Evolutionary conservation across 352 stramenopile genomes (phyloP), one percentile per base, ranked within the genome.

Genomic region (Phytophthora constricta): DNA sequence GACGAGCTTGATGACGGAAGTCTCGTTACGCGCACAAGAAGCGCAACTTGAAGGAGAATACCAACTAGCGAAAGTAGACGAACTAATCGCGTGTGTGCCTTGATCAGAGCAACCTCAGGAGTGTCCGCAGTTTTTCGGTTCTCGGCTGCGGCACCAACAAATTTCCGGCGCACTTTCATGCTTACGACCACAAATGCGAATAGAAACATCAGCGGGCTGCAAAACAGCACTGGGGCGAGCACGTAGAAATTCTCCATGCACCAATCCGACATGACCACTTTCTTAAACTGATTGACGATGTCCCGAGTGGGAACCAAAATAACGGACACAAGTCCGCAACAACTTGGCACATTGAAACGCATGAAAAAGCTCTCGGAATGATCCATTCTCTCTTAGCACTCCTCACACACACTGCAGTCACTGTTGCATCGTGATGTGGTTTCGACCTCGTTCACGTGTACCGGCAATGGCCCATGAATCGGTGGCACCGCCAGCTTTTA

Each of bases 51-150:
- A n/a, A 91, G 61, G 0, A 65, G 27, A 31, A 90, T 66, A 3
- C 74, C 72, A 1, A 58, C 50, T 4, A 88, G 52, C 16, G 81
- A 83, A n/a, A 92, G 69, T 16, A 80, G 28, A 2, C 84, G 70
- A 31, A 76, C 68, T 8, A 70, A 49, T 3, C 79, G 74, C 1
- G 78, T 90, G 62, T 90, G 84, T 17, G 56, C 68, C 63, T 92
- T 90, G 62, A 89, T 80, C 17, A 87, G 41, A 26, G 74, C 70
- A 48, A 92, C 68, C 52, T 90, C 82, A 0, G 79, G 81, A 26
- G 74, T 82, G 46, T 89, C 84, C 3, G 70, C 52, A 8, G 48
- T 68, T 37, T 66, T 74, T 37, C 47, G 19, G 26, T 52, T 58
- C 27, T 71, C 52, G 13, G 31, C 58, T 41, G 53, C 47, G 31